Evolutionary conservation across 257 asterid species (phyloP).

Genomic region (Primulina eburnea): DNA sequence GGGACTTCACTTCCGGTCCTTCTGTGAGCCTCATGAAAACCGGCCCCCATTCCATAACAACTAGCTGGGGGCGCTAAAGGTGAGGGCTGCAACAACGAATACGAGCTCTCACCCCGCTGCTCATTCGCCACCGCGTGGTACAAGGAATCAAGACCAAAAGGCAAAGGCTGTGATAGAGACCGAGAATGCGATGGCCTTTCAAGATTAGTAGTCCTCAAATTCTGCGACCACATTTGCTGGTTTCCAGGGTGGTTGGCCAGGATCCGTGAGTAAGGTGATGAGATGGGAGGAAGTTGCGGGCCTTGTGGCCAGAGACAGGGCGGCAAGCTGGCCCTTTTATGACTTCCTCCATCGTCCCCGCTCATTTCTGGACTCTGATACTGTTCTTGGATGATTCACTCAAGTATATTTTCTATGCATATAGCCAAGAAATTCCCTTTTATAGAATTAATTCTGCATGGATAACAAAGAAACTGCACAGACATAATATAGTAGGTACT

Average conservation of each 20-base stretch:
- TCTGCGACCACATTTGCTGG: constrained; percentile 45
- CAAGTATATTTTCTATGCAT: no score
- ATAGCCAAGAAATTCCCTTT: neutral
- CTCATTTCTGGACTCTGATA: neutral
- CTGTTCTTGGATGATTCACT: neutral
- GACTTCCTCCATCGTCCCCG: constrained; percentile 33
- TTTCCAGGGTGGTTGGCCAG: constrained; percentile 30
- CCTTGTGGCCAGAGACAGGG: constrained; percentile 48
- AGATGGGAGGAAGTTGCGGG: constrained; percentile 49
- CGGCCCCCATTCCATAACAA: constrained; percentile 43
- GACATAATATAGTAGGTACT: neutral
- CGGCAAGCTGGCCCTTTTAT: constrained; percentile 54
- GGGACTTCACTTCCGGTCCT: constrained; percentile 71
- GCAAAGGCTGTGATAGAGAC: constrained; percentile 45
- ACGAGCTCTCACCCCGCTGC: constrained; percentile 36
- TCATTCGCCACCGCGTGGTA: constrained; percentile 39
- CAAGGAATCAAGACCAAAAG: constrained; percentile 50
- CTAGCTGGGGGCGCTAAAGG: constrained; percentile 37
- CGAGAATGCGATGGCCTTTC: constrained; percentile 43
- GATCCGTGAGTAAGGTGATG: constrained; percentile 62
- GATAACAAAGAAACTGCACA: neutral
- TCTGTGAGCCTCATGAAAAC: constrained; percentile 52
- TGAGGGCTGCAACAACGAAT: constrained; percentile 41
- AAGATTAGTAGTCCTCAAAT: constrained; percentile 29
- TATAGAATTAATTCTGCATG: neutral